Base-by-base conservation (phyloP, 257 asterid species). In the Solanum pinnatisectum region DNA sequence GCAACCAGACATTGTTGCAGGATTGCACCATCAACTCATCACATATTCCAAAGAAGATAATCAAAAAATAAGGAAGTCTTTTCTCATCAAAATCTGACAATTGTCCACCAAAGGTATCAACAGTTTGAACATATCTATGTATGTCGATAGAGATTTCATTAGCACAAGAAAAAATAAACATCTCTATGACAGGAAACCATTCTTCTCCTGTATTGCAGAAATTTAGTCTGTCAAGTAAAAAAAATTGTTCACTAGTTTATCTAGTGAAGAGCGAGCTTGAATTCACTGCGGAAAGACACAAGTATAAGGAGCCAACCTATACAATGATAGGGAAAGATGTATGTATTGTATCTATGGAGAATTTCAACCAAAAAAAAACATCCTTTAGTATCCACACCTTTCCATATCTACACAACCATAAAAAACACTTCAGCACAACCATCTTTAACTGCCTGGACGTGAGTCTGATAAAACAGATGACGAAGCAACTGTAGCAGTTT, bases 401-500 rank as follows among this genome's bases (percentile, higher is more conserved):
- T 89, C 65, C 73, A 77, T 84, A 86, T 91, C 84, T 88, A 65
- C 86, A 83, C 67, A 6, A 39, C 56, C 56, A 49, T 13, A 56
- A 56, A n/a, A 56, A 56, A 56, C 3, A 56, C 65, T 37, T 59
- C 87, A 30, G n/a, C 68, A 30, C 81, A 30, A 56, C 32, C 25
- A 59, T 84, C 56, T 84, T 84, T 92, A 92, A 90, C 87, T 88
- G 68, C 88, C 84, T 73, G 94, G 74, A 46, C 89, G 71, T 49
- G 52, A 30, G 89, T 89, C 88, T 65, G 94, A 90, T 12, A 93
- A 72, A 87, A 92, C 90, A 40, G 96, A 94, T 83, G 97, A 87
- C 8, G 98, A 93, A 87, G 94, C 91, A 87, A 23, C 84, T 73
- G 74, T 22, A 65, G 92, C 93, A 20, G 87, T 87, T 89, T 91